These are phyloP conservation scores for Plasmodium gaboni DNA, from an alignment of 169 alveolate species.

Conservation along the genomic window DNA sequence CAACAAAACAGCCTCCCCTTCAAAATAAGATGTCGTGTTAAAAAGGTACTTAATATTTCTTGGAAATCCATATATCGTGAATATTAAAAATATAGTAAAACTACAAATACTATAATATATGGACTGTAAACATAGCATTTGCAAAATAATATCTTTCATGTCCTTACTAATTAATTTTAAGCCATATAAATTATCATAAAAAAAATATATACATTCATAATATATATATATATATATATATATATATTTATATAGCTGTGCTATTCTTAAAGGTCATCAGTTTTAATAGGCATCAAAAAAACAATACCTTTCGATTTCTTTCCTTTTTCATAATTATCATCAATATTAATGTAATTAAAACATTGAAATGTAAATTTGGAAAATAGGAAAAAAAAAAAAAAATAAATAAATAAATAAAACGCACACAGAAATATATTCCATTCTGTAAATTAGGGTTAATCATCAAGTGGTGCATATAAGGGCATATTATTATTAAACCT, in stretches of 20 bases:
- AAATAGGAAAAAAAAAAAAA: neutral
- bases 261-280: too few relatives aligned
- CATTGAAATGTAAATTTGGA: conserved; percentile 23
- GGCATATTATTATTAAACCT: conserved; percentile 16
- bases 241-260: too few relatives aligned
- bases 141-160: conserved; percentile 16
- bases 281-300: too few relatives aligned
- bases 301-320: neutral
- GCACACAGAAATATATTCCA: neutral
- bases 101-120: conserved; percentile 22
- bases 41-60: conserved; percentile 20
- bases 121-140: conserved; percentile 29
- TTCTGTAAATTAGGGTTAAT: neutral
- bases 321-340: neutral
- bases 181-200: neutral
- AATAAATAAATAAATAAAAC: neutral
- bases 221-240: too few relatives aligned
- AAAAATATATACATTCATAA: neutral
- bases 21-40: conserved; percentile 22
- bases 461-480: conserved; percentile 39
- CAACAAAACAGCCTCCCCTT: conserved; percentile 24
- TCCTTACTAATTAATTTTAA: neutral
- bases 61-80: conserved; percentile 1
- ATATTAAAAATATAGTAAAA: conserved; percentile 13
- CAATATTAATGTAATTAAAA: neutral